phyloP scores from a whole-genome alignment of 352 stramenopile genomes.

The Phytophthora fragariae region DNA sequence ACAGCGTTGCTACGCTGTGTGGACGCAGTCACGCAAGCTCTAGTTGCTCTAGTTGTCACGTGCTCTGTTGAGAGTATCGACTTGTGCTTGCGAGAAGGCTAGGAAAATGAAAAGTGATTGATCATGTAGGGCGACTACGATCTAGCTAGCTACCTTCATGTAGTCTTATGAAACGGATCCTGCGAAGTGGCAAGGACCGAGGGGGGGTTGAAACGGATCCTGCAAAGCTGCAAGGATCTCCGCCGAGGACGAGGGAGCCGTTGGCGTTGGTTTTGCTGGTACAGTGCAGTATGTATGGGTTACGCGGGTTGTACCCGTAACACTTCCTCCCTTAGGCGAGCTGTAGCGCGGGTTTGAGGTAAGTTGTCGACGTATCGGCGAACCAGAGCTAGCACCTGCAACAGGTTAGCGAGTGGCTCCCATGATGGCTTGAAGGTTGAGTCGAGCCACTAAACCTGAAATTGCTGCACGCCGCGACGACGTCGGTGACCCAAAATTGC shows the following conservation, averaged over 20 bases:
- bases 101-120: not conserved
- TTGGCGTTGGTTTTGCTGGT: no score
- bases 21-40: no score
- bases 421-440: not conserved
- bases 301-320: no score
- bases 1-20: no score
- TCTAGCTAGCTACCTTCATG: no score
- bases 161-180: no score
- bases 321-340: conserved; percentile 15
- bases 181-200: no score
- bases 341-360: conserved; percentile 8
- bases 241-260: no score
- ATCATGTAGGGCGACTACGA: not conserved
- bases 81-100: not conserved
- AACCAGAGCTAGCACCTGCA: not conserved
- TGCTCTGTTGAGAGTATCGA: conserved; percentile 1
- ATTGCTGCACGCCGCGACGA: not conserved
- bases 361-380: conserved; percentile 5
- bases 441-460: conserved; percentile 1
- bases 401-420: not conserved
- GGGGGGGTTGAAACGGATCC: no score
- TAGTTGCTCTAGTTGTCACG: conserved; percentile 17
- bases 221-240: no score
- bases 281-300: no score
- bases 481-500: not conserved